Evolutionary conservation across 139 green algal species (phyloP).

Genomic region (Chlorella sp.): DNA sequence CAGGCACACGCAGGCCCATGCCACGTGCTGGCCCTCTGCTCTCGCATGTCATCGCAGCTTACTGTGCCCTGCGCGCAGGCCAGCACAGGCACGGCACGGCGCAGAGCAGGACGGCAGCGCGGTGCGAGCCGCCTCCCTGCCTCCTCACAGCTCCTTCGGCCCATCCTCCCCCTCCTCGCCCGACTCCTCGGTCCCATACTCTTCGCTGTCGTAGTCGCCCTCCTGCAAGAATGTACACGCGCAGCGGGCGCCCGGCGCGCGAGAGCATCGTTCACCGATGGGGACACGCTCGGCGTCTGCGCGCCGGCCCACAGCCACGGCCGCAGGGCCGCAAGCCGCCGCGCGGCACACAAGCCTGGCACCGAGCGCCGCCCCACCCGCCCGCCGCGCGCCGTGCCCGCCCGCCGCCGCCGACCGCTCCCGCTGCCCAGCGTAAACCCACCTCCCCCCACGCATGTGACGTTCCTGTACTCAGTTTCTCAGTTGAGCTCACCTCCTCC

Average conservation of each 20-base stretch:
- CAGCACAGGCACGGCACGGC: too few relatives aligned
- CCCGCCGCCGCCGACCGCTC: too few relatives aligned
- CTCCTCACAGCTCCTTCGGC: too few relatives aligned
- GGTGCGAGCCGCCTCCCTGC: too few relatives aligned
- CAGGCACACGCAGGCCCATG: too few relatives aligned
- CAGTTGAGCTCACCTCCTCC: conserved; percentile 15
- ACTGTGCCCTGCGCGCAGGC: too few relatives aligned
- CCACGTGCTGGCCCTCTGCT: too few relatives aligned
- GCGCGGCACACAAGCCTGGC: background rate
- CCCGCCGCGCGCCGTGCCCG: background rate
- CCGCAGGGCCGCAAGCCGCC: background rate
- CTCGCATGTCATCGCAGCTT: too few relatives aligned
- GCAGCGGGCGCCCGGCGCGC: background rate
- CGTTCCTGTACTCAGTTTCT: too few relatives aligned
- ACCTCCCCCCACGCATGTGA: background rate
- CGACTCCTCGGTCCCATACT: conserved; percentile 51
- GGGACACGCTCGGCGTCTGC: background rate
- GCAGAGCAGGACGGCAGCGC: too few relatives aligned
- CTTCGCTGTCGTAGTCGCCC: conserved; percentile 50
- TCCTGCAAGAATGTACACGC: background rate
- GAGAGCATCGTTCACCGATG: background rate
- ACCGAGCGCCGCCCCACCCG: background rate
- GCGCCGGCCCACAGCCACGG: background rate
- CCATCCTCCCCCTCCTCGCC: conserved; percentile 19
- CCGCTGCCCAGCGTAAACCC: background rate